Evolutionary conservation across 306 rosid genomes (phyloP).

Genomic region (Pyrus communis): DNA sequence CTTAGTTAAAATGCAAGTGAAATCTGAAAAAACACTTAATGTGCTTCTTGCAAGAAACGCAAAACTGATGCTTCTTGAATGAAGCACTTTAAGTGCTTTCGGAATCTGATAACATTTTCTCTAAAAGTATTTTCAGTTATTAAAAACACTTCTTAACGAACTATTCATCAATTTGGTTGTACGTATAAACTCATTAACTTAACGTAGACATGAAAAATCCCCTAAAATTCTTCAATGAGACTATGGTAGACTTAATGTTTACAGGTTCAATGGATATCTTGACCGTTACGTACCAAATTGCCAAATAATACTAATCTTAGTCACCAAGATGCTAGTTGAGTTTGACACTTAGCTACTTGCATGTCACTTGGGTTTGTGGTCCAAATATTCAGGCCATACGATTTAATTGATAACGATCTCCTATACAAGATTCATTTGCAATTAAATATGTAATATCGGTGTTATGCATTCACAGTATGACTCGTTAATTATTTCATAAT

Average conservation of each 20-base stretch:
- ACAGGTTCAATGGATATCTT: constrained; percentile 19
- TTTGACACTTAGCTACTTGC: not conserved
- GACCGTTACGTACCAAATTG: not conserved
- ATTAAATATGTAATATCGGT: not conserved
- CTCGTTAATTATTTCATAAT: no score
- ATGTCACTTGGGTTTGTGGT: not conserved
- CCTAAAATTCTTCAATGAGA: constrained; percentile 9
- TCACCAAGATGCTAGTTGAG: not conserved
- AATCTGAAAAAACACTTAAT: no score
- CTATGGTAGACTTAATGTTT: not conserved
- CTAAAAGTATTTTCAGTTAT: no score
- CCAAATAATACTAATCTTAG: not conserved
- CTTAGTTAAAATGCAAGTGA: no score
- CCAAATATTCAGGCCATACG: not conserved
- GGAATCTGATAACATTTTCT: no score
- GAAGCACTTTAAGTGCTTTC: no score
- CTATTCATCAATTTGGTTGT: not conserved
- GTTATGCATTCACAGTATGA: no score
- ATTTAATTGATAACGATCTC: not conserved
- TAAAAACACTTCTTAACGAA: no score
- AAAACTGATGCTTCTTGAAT: no score
- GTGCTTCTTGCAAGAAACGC: no score
- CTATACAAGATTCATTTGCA: not conserved
- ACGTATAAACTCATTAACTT: not conserved
- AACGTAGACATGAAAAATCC: not conserved